Base-by-base conservation (phyloP, 2,329 filamentous ascomycete genomes). In the Penicillium fuscoglaucum region DNA sequence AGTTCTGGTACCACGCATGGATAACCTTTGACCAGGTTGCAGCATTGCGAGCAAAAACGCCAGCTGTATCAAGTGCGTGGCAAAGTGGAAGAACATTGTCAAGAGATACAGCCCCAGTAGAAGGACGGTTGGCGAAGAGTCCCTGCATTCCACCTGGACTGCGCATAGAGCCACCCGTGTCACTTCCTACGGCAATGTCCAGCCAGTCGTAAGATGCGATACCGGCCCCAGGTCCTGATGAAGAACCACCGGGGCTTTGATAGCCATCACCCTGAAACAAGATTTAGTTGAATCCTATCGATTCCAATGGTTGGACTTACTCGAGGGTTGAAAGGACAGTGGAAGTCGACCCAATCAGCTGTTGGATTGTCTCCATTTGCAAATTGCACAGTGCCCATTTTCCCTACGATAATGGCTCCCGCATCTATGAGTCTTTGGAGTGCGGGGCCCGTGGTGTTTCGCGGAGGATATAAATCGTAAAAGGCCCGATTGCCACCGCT, bases 401-500 rank as follows among this genome's bases (percentile, higher is more conserved):
- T 75, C 0, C 76, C 76, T 1, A 78, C 68, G 3, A 78, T 58
- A 2, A 76, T 74, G 0, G 84, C 87, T 0, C 88, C 87, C 2
- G 83, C 79, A 53, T 86, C 80, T 4, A 89, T 77, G 0, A 90
- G 71, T 2, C 78, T 75, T 51, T 85, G 81, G 0, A 86, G 78
- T 1, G 82, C 76, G 0, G 79, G 67, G 0, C 83, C 81, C 1
- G 83, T 86, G 3, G 65, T 67, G 2, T 72, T 77, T 0, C 78
- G 74, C 3, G 77, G 66, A 1, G 77, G 74, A 54, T 85, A 83
- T 3, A 88, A 70, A 35, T 80, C 73, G 24, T 80, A 80, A 78
- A 82, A 89, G 1, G 85, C 82, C 33, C 83, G 76, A 29, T 85
- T 87, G 0, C 86, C 87, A 33, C 82, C 77, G 1, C 79, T 79